Percentiles rank a stretch among this genome's conserved stretches.
Conservation (phyloP, 176 grass and related monocot genomes). For the Guadua angustifolia region DNA sequence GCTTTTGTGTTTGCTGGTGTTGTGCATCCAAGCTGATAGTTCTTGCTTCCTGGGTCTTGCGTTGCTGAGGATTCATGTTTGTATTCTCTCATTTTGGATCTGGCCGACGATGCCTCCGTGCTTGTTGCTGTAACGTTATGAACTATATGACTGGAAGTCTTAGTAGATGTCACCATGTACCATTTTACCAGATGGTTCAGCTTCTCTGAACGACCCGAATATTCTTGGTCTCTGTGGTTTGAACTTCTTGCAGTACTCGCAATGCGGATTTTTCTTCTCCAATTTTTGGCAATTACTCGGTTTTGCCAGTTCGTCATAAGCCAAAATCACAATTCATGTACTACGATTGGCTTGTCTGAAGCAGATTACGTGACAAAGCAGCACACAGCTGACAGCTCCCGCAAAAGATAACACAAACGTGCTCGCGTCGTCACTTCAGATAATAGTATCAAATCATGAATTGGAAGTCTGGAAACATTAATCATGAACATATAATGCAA, state of each 20-base stretch:
- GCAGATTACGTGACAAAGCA: not conserved
- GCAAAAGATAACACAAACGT: not conserved
- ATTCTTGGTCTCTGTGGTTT: not conserved
- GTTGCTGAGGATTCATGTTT: slow-evolving; percentile 37
- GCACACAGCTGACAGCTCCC: not conserved
- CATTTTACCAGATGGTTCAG: not conserved
- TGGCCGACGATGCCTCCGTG: slow-evolving; percentile 18
- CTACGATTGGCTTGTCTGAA: too few relatives aligned
- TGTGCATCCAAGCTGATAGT: slow-evolving; percentile 4
- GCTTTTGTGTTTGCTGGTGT: not conserved
- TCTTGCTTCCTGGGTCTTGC: slow-evolving; percentile 22
- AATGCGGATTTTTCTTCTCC: not conserved
- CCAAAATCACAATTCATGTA: not conserved
- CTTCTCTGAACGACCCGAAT: not conserved
- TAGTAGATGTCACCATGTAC: not conserved
- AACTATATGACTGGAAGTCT: slow-evolving; percentile 13
- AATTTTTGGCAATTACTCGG: not conserved
- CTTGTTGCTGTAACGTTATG: slow-evolving; percentile 36
- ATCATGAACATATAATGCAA: too few relatives aligned
- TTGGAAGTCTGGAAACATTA: too few relatives aligned
- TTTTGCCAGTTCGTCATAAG: not conserved
- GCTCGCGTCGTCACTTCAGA: not conserved
- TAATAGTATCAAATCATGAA: not conserved
- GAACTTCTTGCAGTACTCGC: not conserved
- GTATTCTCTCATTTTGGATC: slow-evolving; percentile 40